phyloP scores from a whole-genome alignment of 2,329 filamentous ascomycete species.

The Chaetomium globosum region DNA sequence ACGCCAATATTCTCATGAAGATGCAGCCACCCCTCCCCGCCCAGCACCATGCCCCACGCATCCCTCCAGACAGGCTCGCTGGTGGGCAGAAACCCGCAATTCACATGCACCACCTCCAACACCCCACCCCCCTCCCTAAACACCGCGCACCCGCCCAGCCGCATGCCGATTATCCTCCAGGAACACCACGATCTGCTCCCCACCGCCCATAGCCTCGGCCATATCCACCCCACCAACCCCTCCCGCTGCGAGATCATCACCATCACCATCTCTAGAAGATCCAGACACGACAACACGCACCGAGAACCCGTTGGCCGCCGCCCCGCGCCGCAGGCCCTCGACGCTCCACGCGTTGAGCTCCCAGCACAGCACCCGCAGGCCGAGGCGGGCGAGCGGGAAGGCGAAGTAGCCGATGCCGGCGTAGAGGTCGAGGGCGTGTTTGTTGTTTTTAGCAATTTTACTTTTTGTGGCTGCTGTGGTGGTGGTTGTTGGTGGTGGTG shows the following conservation, averaged over 20 bases:
- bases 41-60: conserved; percentile 50
- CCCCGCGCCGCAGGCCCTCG: conserved; percentile 78
- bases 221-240: conserved; percentile 24
- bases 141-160: conserved; percentile 42
- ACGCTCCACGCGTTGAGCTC: conserved; percentile 89
- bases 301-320: conserved; percentile 67
- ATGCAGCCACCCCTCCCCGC: conserved; percentile 59
- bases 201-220: conserved; percentile 44
- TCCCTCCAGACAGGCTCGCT: conserved; percentile 58
- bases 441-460: conserved; percentile 36
- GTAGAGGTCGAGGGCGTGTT: conserved; percentile 77
- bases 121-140: conserved; percentile 45
- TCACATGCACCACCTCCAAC: conserved; percentile 59
- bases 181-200: conserved; percentile 66
- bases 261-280: too few relatives aligned
- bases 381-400: conserved; percentile 76
- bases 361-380: conserved; percentile 78
- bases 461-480: not conserved
- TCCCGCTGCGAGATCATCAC: too few relatives aligned
- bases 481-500: not conserved
- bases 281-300: conserved; percentile 54
- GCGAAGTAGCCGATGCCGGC: conserved; percentile 93
- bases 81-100: conserved; percentile 64
- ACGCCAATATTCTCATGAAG: conserved; percentile 67
- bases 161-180: conserved; percentile 67